Conservation (phyloP, 345 rosid species). For the Dipteronia dyeriana region DNA sequence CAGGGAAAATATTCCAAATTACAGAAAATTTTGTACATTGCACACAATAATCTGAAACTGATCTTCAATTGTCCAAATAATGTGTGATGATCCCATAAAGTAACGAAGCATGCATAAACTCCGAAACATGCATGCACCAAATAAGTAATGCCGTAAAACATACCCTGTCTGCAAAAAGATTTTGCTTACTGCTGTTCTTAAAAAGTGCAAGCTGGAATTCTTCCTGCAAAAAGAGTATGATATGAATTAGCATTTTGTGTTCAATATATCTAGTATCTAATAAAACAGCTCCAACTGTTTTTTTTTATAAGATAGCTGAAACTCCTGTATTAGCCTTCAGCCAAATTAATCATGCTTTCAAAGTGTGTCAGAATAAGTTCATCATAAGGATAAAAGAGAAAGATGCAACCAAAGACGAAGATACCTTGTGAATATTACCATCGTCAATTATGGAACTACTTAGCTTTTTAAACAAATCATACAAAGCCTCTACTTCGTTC, state of each 20-base stretch:
- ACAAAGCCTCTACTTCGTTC: slow-evolving; percentile 75
- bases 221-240: slow-evolving; percentile 38
- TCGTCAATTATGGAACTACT: slow-evolving; percentile 57
- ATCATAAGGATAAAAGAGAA: background rate
- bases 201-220: slow-evolving; percentile 54
- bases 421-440: slow-evolving; percentile 66
- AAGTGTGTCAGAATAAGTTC: background rate
- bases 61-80: background rate
- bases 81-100: background rate
- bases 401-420: slow-evolving; percentile 1
- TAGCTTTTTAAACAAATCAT: slow-evolving; percentile 66
- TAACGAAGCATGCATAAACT: background rate
- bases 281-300: background rate
- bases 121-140: background rate
- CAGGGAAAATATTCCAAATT: background rate
- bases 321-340: background rate
- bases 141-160: slow-evolving; percentile 3
- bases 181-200: slow-evolving; percentile 42
- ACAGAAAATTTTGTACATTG: background rate
- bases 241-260: background rate
- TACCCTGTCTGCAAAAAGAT: slow-evolving; percentile 63
- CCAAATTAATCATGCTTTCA: background rate
- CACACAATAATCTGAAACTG: background rate
- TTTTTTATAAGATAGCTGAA: background rate
- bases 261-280: background rate